Base-by-base conservation (phyloP, 805 yeast genomes). In the Wickerhamiella cacticola region DNA sequence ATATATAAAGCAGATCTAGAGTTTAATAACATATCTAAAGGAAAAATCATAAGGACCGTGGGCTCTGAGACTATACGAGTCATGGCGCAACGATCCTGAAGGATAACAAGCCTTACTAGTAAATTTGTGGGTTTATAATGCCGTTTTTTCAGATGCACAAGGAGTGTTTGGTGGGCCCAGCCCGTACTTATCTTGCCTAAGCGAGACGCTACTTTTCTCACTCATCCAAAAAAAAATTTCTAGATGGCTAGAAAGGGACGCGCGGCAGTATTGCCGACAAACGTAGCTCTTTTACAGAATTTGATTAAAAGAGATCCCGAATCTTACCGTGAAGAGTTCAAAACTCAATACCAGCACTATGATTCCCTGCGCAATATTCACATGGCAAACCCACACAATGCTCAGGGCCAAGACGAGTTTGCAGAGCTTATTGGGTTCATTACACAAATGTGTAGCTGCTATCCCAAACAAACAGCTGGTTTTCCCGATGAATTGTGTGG, bases 301-400 rank as follows among this genome's bases (percentile, higher is more conserved):
- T 72, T 92, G 54, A 94, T 92, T 8, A 81, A 88, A 56, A 74
- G 96, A 58, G 98, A 92, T 63, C 96, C 98, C 1, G 82, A 76
- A 56, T 88, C 97, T 0, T 92, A 92, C 63, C 78, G 78, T 51
- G 98, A 92, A 65, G 99, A 92, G 64, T 92, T 92, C 64, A 64
- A 82, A 34, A 92, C 87, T 58, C 98, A 92, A 62, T 86, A 81
- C 62, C 76, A 92, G 46, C 97, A 92, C 63, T 92, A 92, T 65
- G 87, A 82, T 61, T 83, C 97, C 2, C 68, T 87, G 50, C 71
- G 95, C 63, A 97, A 89, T 58, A 82, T 92, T 50, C 85, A 83
- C 59, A 68, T 86, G 63, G 67, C 80, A 52, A 82, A 82, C 63
- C 87, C 88, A 1, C 71, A 73, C 6, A 63, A 72, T 3, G 74